Evolutionary conservation across 179 eudicot species (phyloP).

Genomic region (Spergularia azorica): DNA sequence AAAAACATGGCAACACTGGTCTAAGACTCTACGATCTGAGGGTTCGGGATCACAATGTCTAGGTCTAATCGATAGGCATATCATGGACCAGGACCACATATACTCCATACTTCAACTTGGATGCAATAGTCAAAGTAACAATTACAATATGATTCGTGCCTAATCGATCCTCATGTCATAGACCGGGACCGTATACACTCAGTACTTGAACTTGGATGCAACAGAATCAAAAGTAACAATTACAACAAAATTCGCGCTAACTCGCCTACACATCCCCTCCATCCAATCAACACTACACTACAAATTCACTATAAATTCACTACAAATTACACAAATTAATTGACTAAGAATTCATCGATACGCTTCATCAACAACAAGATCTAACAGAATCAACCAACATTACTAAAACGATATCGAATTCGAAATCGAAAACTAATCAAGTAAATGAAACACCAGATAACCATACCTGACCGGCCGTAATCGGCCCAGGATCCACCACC

Average conservation of each 20-base stretch:
- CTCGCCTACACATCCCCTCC: not conserved
- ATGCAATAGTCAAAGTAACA: no score
- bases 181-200: no score
- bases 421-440: not conserved
- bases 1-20: not conserved
- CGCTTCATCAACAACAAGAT: not conserved
- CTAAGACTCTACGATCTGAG: not conserved
- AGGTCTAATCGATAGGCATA: not conserved
- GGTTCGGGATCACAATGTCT: not conserved
- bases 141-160: not conserved
- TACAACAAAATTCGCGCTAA: not conserved
- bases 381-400: constrained; percentile 4
- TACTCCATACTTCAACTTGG: not conserved
- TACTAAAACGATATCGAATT: not conserved
- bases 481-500: constrained; percentile 62
- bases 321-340: not conserved
- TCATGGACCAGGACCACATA: not conserved
- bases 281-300: not conserved
- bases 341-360: not conserved
- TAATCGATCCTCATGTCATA: no score
- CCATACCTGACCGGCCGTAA: constrained; percentile 81
- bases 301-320: not conserved
- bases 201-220: not conserved
- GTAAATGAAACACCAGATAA: not conserved
- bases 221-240: not conserved